These are phyloP conservation scores for Starmerella powellii DNA, from an alignment of 805 yeast genomes.

Conservation along the genomic window DNA sequence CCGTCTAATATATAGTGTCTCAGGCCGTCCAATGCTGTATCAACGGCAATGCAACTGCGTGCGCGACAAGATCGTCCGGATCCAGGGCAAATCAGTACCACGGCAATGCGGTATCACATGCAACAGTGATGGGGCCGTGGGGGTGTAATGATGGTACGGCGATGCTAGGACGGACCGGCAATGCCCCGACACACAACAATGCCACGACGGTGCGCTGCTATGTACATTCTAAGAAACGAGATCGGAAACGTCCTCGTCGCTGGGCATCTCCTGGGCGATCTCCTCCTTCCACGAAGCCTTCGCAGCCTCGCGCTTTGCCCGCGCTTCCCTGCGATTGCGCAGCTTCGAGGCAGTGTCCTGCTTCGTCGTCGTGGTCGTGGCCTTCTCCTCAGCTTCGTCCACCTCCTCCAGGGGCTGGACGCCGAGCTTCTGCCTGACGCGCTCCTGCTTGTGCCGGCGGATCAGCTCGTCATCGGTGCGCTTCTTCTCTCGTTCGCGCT, in stretches of 20 bases:
- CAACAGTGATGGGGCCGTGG: no score
- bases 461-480: constrained; percentile 23
- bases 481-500: constrained; percentile 20
- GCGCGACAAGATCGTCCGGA: no score
- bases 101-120: no score
- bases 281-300: constrained; percentile 7
- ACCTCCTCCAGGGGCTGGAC: constrained; percentile 11
- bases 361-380: neutral
- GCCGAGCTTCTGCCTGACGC: constrained; percentile 23
- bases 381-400: constrained; percentile 8
- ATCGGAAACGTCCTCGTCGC: constrained; percentile 30
- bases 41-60: no score
- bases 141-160: no score
- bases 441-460: constrained; percentile 22
- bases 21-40: no score
- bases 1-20: no score
- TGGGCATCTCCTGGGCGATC: constrained; percentile 23
- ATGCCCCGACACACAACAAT: no score
- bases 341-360: neutral
- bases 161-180: no score
- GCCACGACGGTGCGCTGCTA: no score
- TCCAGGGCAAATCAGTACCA: no score
- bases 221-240: constrained; percentile 14
- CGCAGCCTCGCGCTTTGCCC: neutral
- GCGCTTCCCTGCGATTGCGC: neutral